phyloP scores from a whole-genome alignment of 768 basidiomycete genomes.

The Leccinum ochraceum region DNA sequence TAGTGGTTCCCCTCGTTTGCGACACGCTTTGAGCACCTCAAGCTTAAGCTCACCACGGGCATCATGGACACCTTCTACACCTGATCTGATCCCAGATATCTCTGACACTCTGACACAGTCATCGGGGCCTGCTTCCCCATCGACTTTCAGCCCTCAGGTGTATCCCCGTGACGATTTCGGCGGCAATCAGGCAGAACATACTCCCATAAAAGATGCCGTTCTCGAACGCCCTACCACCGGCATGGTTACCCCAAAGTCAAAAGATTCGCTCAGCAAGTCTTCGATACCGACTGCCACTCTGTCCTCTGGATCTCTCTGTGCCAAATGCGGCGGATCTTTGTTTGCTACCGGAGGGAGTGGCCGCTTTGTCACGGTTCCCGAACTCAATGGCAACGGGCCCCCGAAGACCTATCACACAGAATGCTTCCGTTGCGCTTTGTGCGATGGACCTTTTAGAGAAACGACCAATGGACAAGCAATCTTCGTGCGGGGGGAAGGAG shows the following conservation, averaged over 20 bases:
- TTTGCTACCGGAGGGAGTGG: conserved; percentile 60
- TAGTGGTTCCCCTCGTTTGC: conserved; percentile 29
- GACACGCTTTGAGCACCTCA: conserved; percentile 30
- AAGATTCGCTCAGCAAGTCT: conserved; percentile 25
- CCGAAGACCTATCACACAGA: conserved; percentile 70
- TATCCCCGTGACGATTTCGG: conserved; percentile 14
- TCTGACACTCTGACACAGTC: conserved; percentile 61
- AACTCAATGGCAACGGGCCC: conserved; percentile 38
- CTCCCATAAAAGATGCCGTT: conserved; percentile 7
- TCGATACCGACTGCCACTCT: conserved; percentile 34
- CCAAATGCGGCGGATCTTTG: conserved; percentile 58
- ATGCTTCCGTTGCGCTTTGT: conserved; percentile 75
- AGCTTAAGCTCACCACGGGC: conserved; percentile 28
- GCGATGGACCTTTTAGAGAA: conserved; percentile 64
- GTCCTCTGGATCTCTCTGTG: conserved; percentile 50
- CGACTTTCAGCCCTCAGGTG: conserved; percentile 36
- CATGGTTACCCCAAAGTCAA: conserved; percentile 31
- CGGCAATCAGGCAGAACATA: conserved; percentile 9
- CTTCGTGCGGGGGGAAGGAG: conserved; percentile 66
- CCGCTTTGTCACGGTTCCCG: conserved; percentile 72
- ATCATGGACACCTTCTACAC: conserved; percentile 48
- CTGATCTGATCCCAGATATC: conserved; percentile 60
- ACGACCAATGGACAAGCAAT: conserved; percentile 59
- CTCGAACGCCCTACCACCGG: conserved; percentile 19
- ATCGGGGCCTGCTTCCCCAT: conserved; percentile 55